These are phyloP conservation scores for Trametes meyenii DNA, from an alignment of 768 basidiomycete species.

Conservation along the genomic window DNA sequence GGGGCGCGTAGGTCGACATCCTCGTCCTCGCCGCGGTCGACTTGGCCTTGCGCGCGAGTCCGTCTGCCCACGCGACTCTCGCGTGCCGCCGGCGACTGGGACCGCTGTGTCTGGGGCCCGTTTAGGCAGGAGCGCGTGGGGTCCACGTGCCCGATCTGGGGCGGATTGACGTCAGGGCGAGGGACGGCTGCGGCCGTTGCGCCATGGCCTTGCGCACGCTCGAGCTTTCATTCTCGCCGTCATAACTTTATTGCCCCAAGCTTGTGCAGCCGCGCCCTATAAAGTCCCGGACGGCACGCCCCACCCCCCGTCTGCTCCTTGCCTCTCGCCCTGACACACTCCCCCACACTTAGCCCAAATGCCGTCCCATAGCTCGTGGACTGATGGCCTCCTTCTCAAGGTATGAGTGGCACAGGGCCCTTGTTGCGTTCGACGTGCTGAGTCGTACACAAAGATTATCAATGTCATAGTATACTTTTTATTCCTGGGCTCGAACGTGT, in stretches of 20 bases:
- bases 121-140: neutral
- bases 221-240: neutral
- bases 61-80: constrained; percentile 10
- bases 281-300: constrained; percentile 13
- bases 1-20: constrained; percentile 38
- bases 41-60: constrained; percentile 12
- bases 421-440: neutral
- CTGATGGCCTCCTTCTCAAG: constrained; percentile 83
- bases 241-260: constrained; percentile 1
- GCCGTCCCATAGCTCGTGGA: constrained; percentile 60
- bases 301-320: constrained; percentile 11
- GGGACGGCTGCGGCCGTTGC: constrained; percentile 9
- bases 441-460: constrained; percentile 48
- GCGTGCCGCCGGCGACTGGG: constrained; percentile 15
- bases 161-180: constrained; percentile 21
- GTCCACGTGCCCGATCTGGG: neutral
- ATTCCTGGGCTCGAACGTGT: constrained; percentile 90
- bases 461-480: constrained; percentile 84
- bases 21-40: constrained; percentile 12
- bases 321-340: neutral
- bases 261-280: constrained; percentile 6
- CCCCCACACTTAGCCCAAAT: constrained; percentile 5
- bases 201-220: constrained; percentile 12
- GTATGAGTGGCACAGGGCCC: constrained; percentile 36
- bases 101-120: constrained; percentile 6